These are phyloP conservation scores for Niveomyces coronatus DNA, from an alignment of 2,329 filamentous ascomycete species.

Conservation along the genomic window DNA sequence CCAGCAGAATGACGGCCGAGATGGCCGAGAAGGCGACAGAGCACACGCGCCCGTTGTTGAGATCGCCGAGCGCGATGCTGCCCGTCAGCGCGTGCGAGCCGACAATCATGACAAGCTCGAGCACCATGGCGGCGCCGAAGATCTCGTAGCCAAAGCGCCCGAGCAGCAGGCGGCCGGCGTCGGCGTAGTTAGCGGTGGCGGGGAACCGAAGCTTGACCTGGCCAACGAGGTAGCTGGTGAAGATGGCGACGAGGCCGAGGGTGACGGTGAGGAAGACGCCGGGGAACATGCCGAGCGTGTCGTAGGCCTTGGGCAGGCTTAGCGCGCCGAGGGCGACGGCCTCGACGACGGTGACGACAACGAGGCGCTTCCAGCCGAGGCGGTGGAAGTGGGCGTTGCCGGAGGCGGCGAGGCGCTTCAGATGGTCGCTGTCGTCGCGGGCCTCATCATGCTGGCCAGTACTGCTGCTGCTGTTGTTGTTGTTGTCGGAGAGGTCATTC, in stretches of 20 bases:
- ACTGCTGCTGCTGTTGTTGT: too few species aligned
- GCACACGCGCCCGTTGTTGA: slow-evolving; percentile 40
- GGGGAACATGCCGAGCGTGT: slow-evolving; percentile 25
- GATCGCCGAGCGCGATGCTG: slow-evolving; percentile 50
- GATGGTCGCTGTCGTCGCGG: slow-evolving; percentile 14
- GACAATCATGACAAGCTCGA: slow-evolving; percentile 56
- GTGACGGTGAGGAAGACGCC: slow-evolving; percentile 17
- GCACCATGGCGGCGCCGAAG: slow-evolving; percentile 42
- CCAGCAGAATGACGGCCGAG: slow-evolving; percentile 26
- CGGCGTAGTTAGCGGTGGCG: slow-evolving; percentile 50
- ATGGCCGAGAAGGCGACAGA: slow-evolving; percentile 28
- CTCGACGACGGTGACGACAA: slow-evolving; percentile 38
- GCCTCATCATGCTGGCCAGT: slow-evolving; percentile 7
- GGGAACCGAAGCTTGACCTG: slow-evolving; percentile 32
- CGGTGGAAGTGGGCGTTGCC: slow-evolving; percentile 35
- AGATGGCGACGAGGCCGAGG: slow-evolving; percentile 13
- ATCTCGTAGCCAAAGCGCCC: slow-evolving; percentile 47
- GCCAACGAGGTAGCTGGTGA: slow-evolving; percentile 12
- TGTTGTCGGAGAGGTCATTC: too few species aligned
- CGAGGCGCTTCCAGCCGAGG: slow-evolving; percentile 41
- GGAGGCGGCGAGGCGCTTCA: slow-evolving; percentile 30
- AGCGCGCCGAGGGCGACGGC: slow-evolving; percentile 40
- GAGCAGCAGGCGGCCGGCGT: slow-evolving; percentile 48
- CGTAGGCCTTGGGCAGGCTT: slow-evolving; percentile 34
- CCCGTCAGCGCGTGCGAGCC: slow-evolving; percentile 58